These are phyloP conservation scores for Ogataea methanolica DNA, from an alignment of 805 yeast genomes.

Conservation along the genomic window DNA sequence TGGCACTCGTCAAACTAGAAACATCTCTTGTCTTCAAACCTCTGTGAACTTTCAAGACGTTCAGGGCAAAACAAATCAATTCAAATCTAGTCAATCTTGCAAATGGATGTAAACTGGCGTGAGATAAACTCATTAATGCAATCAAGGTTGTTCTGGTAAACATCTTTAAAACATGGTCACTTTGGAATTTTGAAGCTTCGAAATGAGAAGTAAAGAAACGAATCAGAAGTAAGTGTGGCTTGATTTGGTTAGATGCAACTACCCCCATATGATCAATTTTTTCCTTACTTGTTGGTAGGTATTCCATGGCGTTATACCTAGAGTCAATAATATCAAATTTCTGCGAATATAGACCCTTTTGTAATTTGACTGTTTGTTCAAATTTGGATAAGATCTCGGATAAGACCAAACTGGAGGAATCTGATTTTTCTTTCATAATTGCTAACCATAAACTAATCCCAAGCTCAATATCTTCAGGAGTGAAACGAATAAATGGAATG, in stretches of 20 bases:
- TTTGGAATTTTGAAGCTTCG: constrained; percentile 71
- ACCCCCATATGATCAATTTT: constrained; percentile 49
- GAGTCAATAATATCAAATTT: constrained; percentile 52
- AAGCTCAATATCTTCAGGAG: constrained; percentile 51
- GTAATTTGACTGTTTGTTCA: constrained; percentile 57
- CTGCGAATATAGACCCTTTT: constrained; percentile 61
- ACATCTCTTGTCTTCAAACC: constrained; percentile 44
- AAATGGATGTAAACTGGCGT: constrained; percentile 79
- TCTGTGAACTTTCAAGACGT: constrained; percentile 53
- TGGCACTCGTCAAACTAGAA: constrained; percentile 40
- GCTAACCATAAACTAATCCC: constrained; percentile 81
- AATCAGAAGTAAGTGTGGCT: constrained; percentile 69
- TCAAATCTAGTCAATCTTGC: constrained; percentile 75
- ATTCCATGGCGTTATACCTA: constrained; percentile 76
- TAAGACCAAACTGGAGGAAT: constrained; percentile 53
- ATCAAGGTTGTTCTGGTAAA: constrained; percentile 57
- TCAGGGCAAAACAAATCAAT: constrained; percentile 61
- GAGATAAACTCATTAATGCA: constrained; percentile 46
- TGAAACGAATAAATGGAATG: constrained; percentile 68
- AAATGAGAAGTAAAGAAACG: constrained; percentile 69
- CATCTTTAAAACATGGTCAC: constrained; percentile 62
- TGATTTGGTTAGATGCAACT: constrained; percentile 40
- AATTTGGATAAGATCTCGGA: constrained; percentile 67
- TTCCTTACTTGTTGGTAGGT: constrained; percentile 73
- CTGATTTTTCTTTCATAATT: constrained; percentile 61